Conservation (phyloP, 2,329 filamentous ascomycete genomes). For the Aspergillus amoenus region DNA sequence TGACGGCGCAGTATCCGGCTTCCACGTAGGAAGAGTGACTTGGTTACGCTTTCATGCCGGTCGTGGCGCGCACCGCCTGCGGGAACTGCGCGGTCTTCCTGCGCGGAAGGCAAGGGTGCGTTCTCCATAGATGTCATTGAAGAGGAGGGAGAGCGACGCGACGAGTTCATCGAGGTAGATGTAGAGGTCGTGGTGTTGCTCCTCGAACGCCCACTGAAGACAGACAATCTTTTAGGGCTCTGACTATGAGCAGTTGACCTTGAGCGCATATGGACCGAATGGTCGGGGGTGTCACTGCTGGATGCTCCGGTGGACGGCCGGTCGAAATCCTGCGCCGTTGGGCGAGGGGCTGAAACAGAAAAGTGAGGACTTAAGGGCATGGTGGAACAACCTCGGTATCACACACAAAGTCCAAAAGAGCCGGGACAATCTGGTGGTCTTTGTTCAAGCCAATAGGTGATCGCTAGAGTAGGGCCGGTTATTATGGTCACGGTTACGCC, state of each 20-base stretch:
- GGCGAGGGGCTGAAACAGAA: conserved; percentile 12
- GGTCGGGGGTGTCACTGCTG: conserved; percentile 32
- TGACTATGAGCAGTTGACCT: conserved; percentile 36
- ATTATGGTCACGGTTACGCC: conserved; percentile 15
- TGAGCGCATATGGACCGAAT: conserved; percentile 35
- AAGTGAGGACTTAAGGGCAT: conserved; percentile 16
- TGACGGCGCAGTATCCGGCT: conserved; percentile 49
- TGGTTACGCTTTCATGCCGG: conserved; percentile 37
- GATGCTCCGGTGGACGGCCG: conserved; percentile 33
- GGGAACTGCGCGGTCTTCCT: conserved; percentile 33
- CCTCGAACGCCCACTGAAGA: conserved; percentile 41
- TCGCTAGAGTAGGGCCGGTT: background rate
- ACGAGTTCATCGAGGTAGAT: conserved; percentile 52
- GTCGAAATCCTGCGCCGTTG: conserved; percentile 24
- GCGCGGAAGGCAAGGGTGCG: conserved; percentile 27
- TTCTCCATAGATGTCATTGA: conserved; percentile 40
- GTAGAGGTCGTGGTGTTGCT: conserved; percentile 54
- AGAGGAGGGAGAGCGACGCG: conserved; percentile 46
- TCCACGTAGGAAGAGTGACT: conserved; percentile 43
- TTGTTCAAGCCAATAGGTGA: background rate
- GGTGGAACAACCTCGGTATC: conserved; percentile 5
- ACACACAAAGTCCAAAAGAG: conserved; percentile 1
- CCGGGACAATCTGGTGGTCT: background rate
- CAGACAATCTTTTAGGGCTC: conserved; percentile 41
- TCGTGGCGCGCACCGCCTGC: conserved; percentile 29